These are phyloP conservation scores for Prunus mume DNA, from an alignment of 306 rosid species.

Conservation along the genomic window DNA sequence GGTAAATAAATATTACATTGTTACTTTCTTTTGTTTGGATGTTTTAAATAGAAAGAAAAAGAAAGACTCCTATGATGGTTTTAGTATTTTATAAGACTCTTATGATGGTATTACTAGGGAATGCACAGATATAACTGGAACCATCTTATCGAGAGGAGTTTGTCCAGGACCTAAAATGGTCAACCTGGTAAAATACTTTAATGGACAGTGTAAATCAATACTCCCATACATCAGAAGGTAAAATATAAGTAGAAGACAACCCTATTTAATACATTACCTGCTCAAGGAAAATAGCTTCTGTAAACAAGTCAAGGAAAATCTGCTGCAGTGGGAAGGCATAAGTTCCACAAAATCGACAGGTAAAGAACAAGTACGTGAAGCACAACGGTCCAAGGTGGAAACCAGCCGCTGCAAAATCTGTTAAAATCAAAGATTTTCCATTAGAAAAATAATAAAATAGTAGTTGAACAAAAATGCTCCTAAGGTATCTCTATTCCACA, in stretches of 20 bases:
- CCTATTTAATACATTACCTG: constrained; percentile 51
- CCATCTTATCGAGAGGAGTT: no score
- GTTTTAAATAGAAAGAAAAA: not conserved
- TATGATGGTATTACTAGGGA: not conserved
- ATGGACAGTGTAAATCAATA: not conserved
- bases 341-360: constrained; percentile 94
- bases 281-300: constrained; percentile 90
- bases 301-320: constrained; percentile 87
- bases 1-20: not conserved
- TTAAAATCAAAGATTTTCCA: constrained; percentile 12
- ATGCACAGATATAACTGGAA: no score
- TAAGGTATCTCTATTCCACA: not conserved
- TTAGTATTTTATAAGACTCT: not conserved
- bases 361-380: constrained; percentile 86
- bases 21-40: not conserved
- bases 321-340: constrained; percentile 89
- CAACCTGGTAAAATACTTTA: not conserved
- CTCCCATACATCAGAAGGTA: constrained; percentile 12
- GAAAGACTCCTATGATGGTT: not conserved
- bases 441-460: constrained; percentile 13
- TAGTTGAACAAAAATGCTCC: not conserved
- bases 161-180: not conserved
- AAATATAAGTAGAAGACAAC: constrained; percentile 10
- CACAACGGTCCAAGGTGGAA: constrained; percentile 92
- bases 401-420: constrained; percentile 79